Evolutionary conservation across 805 yeast species (phyloP), one percentile per base, ranked within the genome.

Genomic region (Zygosaccharomyces bailii): DNA sequence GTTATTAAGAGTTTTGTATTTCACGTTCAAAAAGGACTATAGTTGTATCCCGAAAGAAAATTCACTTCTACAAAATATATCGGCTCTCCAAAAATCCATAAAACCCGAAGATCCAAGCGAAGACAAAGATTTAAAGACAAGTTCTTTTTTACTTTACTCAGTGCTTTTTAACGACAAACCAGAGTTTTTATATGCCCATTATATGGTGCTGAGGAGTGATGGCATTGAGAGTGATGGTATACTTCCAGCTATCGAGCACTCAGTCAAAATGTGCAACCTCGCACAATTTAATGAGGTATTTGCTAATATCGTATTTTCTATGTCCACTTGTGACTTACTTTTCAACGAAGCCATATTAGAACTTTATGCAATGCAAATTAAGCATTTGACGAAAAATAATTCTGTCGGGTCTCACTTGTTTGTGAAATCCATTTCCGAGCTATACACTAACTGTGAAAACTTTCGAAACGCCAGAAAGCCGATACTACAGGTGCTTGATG

Each of bases 101-200:
- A 29, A 32, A 7, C n/a, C 29, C 20, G 24, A 29, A 4, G 21
- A 45, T 13, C 9, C 29, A 1, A 36, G 29, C 1, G 20, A 38
- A 10, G 41, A 52, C 6, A 35, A 44, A 6, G 55, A 50, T 2
- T 33, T 63, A 2, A 51, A 63, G 21, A 50, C 46, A 2, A 55
- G 54, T 14, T 38, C 66, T 23, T 72, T 68, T 47, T 42, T 62
- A 10, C 41, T 71, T 1, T 50, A 59, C 25, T 50, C 62, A 1
- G 17, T 44, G 0, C 29, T 47, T 1, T 54, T 39, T 13, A 38
- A 51, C 2, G 51, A 44, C 5, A 50, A 53, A 4, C 33, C 62
- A 7, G 63, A 56, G 33, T 63, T 56, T 48, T 41, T 67, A 10
- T 59, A 61, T 46, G 63, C 71, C 1, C 62, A 70, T 20, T 71